Evolutionary conservation across 78 protist genomes (phyloP), one percentile per base, ranked within the genome.

Genomic region (Emiliania huxleyi): DNA sequence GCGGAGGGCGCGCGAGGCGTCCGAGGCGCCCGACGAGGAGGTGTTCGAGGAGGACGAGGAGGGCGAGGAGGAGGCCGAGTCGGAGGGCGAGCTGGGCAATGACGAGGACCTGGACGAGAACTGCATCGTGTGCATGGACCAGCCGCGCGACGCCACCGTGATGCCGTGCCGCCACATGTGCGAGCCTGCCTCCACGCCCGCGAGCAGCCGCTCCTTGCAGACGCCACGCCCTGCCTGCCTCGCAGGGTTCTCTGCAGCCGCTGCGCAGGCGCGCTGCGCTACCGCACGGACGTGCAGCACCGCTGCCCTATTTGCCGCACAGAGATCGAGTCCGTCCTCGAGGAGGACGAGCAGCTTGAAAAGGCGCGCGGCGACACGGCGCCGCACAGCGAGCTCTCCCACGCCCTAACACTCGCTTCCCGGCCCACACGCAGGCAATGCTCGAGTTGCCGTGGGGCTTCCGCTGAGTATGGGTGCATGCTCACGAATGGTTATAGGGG

Each of bases 121-220:
- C 40, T 77, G 87, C 87, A 38, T 77, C 19, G 22, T 77, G 23
- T 77, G 87, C 48, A 77, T 77, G 87, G 33, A 33, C 12, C 94
- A 87, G 5, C 90, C 93, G 37, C 23, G 81, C 62, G 97, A 97
- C 69, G 94, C 97, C 26, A 84, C 96, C 0, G 95, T 97, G 46
- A 90, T 97, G 49, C 98, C 98, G 45, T 97, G 98, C 90, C 92
- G 98, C 19, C 98, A 97, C 91, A 92, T 95, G 95, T 97, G 98
- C 94, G 83, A 96, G 94, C 8, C 15, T 52, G 62, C 62, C 62
- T 19, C 15, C 62, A 52, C 62, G 8, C 15, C 29, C 62, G 8
- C 62, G 62, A 8, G 15, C 62, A 8, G 62, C 62, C 29, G 15
- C 62, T 52, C 62, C 62, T 52, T 15, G 8, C 62, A 52, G 29